Evolutionary conservation across 2,329 filamentous ascomycete species (phyloP).

Genomic region (Cladosporium sp.): DNA sequence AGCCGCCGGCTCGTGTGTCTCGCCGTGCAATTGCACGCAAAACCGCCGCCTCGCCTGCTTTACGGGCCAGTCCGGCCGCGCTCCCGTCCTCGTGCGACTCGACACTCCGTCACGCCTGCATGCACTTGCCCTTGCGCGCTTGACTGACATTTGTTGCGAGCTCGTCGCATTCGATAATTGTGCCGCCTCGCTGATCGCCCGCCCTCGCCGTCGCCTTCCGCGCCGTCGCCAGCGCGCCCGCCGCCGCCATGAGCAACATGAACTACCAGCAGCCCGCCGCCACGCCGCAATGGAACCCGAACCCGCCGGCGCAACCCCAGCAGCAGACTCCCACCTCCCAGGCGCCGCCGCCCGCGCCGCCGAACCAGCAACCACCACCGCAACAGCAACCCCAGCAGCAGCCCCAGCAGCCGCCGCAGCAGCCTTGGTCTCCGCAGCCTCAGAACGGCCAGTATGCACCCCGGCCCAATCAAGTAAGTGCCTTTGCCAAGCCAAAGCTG

Average conservation of each 20-base stretch:
- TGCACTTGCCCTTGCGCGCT: constrained; percentile 4
- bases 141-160: not conserved
- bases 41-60: not conserved
- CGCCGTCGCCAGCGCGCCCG: constrained; percentile 4
- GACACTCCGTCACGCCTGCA: constrained; percentile 11
- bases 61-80: constrained; percentile 9
- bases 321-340: constrained; percentile 16
- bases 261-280: constrained; percentile 20
- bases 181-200: not conserved
- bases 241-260: constrained; percentile 13
- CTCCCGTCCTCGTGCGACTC: constrained; percentile 9
- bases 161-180: not conserved
- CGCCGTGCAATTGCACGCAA: not conserved
- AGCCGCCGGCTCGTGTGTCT: constrained; percentile 4
- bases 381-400: constrained; percentile 16
- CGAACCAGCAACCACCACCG: constrained; percentile 1
- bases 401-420: constrained; percentile 17
- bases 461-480: constrained; percentile 28
- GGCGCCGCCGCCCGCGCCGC: constrained; percentile 12
- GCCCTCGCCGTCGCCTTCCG: not conserved
- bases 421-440: constrained; percentile 27
- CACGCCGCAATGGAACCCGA: constrained; percentile 17
- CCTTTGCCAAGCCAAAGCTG: constrained; percentile 12
- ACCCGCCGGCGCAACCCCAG: constrained; percentile 18
- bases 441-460: constrained; percentile 30